phyloP scores from a whole-genome alignment of 2,329 filamentous ascomycete species.

The Xylaria sp. region DNA sequence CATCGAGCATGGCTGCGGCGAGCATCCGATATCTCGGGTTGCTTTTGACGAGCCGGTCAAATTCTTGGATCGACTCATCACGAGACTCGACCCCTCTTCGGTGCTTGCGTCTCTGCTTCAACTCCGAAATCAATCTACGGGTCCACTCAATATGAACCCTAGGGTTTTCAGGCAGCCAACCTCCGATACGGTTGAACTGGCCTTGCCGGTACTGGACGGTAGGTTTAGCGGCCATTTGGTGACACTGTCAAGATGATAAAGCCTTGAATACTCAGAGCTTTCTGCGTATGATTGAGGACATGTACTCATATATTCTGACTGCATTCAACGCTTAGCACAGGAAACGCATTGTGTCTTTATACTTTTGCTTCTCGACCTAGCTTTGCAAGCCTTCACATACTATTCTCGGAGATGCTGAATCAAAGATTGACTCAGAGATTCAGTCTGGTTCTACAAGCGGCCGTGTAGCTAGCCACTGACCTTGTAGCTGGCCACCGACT shows the following conservation, averaged over 20 bases:
- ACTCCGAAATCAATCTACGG: constrained; percentile 1
- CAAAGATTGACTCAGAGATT: background rate
- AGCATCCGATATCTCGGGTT: constrained; percentile 24
- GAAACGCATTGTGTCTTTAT: background rate
- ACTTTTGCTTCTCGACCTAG: background rate
- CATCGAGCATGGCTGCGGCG: constrained; percentile 23
- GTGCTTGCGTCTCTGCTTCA: constrained; percentile 2
- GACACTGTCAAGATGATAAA: background rate
- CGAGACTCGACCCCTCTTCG: background rate
- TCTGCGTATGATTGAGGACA: background rate
- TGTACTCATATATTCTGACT: too few species aligned
- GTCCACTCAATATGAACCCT: constrained; percentile 13
- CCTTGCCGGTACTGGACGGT: constrained; percentile 17
- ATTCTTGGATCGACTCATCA: constrained; percentile 17
- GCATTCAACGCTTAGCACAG: too few species aligned
- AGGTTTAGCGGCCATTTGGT: constrained; percentile 6
- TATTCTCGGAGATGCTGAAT: background rate
- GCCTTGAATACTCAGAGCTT: background rate
- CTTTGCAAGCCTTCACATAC: background rate
- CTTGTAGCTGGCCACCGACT: background rate
- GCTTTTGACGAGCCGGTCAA: constrained; percentile 18
- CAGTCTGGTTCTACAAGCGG: background rate
- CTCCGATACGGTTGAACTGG: constrained; percentile 19
- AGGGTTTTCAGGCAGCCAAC: constrained; percentile 19
- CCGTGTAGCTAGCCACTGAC: background rate